These are phyloP conservation scores for Claviceps sp. DNA, from an alignment of 2,329 filamentous ascomycete genomes.

Conservation along the genomic window DNA sequence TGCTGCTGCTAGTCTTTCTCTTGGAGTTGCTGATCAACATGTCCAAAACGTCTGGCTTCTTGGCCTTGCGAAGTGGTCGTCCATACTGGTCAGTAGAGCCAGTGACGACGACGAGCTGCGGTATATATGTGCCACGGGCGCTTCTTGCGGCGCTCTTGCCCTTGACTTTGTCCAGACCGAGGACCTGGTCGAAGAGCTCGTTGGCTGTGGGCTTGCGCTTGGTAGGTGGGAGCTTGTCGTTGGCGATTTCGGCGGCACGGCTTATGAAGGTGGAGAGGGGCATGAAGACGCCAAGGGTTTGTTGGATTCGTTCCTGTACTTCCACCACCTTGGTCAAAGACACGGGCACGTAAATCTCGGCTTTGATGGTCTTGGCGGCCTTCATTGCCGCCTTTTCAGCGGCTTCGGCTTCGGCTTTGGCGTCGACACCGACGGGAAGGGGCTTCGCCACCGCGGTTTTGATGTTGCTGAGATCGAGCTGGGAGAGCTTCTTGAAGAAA, in stretches of 20 bases:
- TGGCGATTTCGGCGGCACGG: slow-evolving; percentile 74
- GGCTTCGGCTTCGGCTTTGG: too few relatives aligned
- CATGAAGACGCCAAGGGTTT: slow-evolving; percentile 64
- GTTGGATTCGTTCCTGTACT: slow-evolving; percentile 67
- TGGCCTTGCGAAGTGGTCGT: slow-evolving; percentile 10
- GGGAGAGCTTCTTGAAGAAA: slow-evolving; percentile 60
- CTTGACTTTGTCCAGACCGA: slow-evolving; percentile 48
- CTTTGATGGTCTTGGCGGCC: slow-evolving; percentile 22
- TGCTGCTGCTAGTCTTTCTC: slow-evolving; percentile 4
- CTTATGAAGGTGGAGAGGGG: slow-evolving; percentile 79
- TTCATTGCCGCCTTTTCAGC: too few relatives aligned
- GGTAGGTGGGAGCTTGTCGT: slow-evolving; percentile 66
- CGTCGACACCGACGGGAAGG: slow-evolving; percentile 2
- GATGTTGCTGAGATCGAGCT: slow-evolving; percentile 92
- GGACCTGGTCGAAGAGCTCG: slow-evolving; percentile 79
- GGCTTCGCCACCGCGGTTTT: slow-evolving; percentile 53
- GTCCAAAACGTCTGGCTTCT: slow-evolving; percentile 63
- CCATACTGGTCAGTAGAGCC: slow-evolving; percentile 19
- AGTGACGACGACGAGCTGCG: slow-evolving; percentile 51
- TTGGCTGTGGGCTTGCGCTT: slow-evolving; percentile 50
- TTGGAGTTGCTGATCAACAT: slow-evolving; percentile 36
- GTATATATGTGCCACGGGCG: slow-evolving; percentile 52
- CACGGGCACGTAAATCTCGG: slow-evolving; percentile 57
- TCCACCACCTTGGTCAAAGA: slow-evolving; percentile 68
- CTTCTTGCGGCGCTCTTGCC: slow-evolving; percentile 25